Evolutionary conservation across 2,329 filamentous ascomycete genomes (phyloP).

Genomic region (Pyrenochaeta sp.): DNA sequence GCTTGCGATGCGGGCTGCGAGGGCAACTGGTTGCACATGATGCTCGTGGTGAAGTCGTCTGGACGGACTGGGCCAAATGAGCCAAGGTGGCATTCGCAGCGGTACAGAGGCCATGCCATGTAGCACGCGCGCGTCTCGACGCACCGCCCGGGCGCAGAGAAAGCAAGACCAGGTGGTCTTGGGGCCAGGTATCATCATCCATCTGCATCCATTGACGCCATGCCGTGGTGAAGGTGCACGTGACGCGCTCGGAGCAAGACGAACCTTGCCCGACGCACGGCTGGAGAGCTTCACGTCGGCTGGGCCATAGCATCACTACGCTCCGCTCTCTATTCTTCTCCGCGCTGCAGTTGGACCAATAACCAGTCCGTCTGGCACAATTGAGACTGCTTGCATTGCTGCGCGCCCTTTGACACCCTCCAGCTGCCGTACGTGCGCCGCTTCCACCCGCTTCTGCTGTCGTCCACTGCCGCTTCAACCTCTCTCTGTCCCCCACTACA

Average conservation of each 20-base stretch:
- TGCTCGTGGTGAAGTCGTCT: too few relatives aligned
- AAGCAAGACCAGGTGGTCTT: too few relatives aligned
- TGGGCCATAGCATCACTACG: conserved; percentile 44
- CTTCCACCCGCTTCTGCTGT: conserved; percentile 36
- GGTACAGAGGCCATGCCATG: too few relatives aligned
- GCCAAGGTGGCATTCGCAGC: too few relatives aligned
- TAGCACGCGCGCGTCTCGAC: too few relatives aligned
- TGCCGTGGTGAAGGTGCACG: conserved; percentile 19
- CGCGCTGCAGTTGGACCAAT: conserved; percentile 39
- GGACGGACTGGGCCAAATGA: too few relatives aligned
- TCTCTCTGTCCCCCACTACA: conserved; percentile 28
- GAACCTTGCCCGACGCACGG: conserved; percentile 14
- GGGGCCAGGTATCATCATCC: conserved; percentile 12
- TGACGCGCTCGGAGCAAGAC: conserved; percentile 15
- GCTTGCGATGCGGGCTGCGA: neutral
- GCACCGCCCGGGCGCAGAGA: too few relatives aligned
- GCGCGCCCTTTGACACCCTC: conserved; percentile 25
- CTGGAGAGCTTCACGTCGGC: conserved; percentile 20
- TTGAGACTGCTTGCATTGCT: conserved; percentile 43
- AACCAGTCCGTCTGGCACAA: conserved; percentile 33
- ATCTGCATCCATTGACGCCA: neutral
- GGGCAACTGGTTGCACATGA: too few relatives aligned
- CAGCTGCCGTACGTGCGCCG: conserved; percentile 39
- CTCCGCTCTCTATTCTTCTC: conserved; percentile 50
- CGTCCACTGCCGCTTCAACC: conserved; percentile 29